Percentiles rank a stretch among this genome's conserved stretches.
Conservation (phyloP, 2,329 filamentous ascomycete species). For the Aspergillus sergii region DNA sequence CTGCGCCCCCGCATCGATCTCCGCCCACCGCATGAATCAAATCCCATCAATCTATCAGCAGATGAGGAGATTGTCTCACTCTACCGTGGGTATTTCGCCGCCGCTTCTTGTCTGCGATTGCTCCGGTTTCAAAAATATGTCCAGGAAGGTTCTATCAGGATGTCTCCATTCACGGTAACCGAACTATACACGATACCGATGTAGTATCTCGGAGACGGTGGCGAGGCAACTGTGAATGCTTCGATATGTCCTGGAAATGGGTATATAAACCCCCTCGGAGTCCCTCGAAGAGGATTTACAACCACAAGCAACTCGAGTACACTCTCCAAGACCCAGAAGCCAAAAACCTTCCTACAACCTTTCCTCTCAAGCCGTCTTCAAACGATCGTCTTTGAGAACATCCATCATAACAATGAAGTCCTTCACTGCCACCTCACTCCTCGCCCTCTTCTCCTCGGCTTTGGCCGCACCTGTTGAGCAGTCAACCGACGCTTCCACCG, state of each 20-base stretch:
- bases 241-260: neutral
- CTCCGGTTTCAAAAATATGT: slow-evolving; percentile 1
- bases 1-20: neutral
- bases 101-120: neutral
- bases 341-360: neutral
- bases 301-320: neutral
- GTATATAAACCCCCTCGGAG: slow-evolving; percentile 5
- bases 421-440: slow-evolving; percentile 22
- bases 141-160: neutral
- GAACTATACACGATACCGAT: slow-evolving; percentile 2
- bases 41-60: neutral
- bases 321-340: neutral
- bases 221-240: neutral
- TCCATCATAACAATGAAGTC: slow-evolving; percentile 29
- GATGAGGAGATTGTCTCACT: slow-evolving; percentile 6
- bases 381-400: neutral
- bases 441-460: slow-evolving; percentile 28
- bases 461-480: slow-evolving; percentile 23
- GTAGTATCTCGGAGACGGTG: neutral
- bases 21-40: neutral
- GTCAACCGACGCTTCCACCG: neutral
- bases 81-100: neutral
- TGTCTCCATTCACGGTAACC: neutral
- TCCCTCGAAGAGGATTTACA: neutral
- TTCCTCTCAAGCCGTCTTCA: neutral